Base-by-base conservation (phyloP, 768 basidiomycete species). In the Tremella yokohamensis region DNA sequence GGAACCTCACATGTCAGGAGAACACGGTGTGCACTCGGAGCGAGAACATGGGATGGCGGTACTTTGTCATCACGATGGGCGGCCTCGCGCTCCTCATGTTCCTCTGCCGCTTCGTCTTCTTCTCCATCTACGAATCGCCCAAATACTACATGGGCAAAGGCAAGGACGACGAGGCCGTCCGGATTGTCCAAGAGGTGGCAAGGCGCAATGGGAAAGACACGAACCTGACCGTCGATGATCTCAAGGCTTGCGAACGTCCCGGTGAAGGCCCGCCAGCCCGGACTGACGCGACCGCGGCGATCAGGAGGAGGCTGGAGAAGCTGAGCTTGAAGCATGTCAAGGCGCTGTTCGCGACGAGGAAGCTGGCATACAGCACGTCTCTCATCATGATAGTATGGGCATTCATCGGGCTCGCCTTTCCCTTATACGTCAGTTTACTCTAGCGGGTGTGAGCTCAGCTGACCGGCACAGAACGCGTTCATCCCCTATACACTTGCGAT, bases 21-120 rank as follows among this genome's bases (percentile, higher is more conserved):
- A 76, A 79, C 4, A 54, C 68, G 2, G 67, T 74, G 48, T 82
- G 84, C 69, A 76, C 80, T 6, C 79, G 79, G 25, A 76, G 79
- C 1, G 79, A 82, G 4, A 88, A 89, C 60, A 84, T 83, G 84
- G 87, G 87, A 18, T 89, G 87, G 87, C 80, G 87, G 20, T 87
- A 87, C 71, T 84, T 87, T 69, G 78, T 87, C n/a, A 86, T 81
- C 68, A 76, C 82, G 12, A 84, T 88, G 83, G 86, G 87, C 7
- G 87, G 84, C 0, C 69, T 87, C 37, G 87, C 86, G 77, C 77
- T 88, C 56, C 16, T 84, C 40, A 77, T 87, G 42, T 87, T 83
- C 79, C 26, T 60, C 18, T 62, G 64, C 29, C 60, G 66, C 15
- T 68, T 64, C 53, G n/a, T 64, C 40, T 24, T 51, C 40, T 88